These are phyloP conservation scores for Exophiala spinifera DNA, from an alignment of 2,329 filamentous ascomycete species.

Conservation along the genomic window DNA sequence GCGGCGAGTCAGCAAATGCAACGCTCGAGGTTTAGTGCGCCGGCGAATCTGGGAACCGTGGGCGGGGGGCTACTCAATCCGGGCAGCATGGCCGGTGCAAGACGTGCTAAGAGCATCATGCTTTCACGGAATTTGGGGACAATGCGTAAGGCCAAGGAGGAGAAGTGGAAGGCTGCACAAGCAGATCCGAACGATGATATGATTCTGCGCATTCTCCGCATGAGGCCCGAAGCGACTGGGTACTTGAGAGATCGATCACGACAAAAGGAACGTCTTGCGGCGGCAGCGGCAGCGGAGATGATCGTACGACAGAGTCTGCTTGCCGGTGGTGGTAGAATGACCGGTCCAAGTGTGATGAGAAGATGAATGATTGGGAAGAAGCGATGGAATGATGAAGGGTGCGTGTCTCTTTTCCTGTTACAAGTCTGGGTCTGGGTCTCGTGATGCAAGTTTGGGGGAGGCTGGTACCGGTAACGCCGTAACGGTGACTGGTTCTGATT, in stretches of 20 bases:
- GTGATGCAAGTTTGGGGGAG: slow-evolving; percentile 25
- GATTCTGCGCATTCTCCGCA: slow-evolving; percentile 90
- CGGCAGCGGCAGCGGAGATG: slow-evolving; percentile 83
- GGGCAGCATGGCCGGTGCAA: slow-evolving; percentile 47
- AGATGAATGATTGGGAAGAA: slow-evolving; percentile 12
- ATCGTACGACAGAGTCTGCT: slow-evolving; percentile 91
- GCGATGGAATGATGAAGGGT: too few species aligned
- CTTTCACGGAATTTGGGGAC: slow-evolving; percentile 90
- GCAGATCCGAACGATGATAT: slow-evolving; percentile 97
- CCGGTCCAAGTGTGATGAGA: slow-evolving; percentile 35
- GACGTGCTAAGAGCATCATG: slow-evolving; percentile 72
- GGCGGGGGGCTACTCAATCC: slow-evolving; percentile 51
- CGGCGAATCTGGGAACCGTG: slow-evolving; percentile 48
- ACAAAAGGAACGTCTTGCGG: slow-evolving; percentile 89
- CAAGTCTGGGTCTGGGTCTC: too few species aligned
- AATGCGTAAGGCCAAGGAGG: slow-evolving; percentile 93
- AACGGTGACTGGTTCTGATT: too few species aligned
- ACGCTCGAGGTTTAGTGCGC: slow-evolving; percentile 68
- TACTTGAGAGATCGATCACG: slow-evolving; percentile 89
- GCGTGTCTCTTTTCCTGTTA: too few species aligned
- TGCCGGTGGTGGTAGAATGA: slow-evolving; percentile 54
- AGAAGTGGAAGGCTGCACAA: slow-evolving; percentile 91
- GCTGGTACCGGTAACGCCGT: too few species aligned
- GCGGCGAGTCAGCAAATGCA: slow-evolving; percentile 70
- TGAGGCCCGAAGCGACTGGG: slow-evolving; percentile 82